Evolutionary conservation across 345 rosid species (phyloP).

Genomic region (Lagerstroemia speciosa): DNA sequence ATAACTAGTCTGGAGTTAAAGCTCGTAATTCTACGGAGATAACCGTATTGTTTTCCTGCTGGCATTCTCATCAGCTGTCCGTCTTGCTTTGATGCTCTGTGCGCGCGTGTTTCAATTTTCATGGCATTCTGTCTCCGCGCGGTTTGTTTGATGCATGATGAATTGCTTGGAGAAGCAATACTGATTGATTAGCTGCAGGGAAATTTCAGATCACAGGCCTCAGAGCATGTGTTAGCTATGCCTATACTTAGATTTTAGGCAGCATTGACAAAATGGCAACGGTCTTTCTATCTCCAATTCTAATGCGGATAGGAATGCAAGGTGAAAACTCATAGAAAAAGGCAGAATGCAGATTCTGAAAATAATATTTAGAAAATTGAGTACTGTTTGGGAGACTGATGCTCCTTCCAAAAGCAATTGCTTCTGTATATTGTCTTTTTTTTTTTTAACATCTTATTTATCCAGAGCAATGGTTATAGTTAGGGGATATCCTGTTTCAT

Average conservation of each 20-base stretch:
- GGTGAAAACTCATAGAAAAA: too few species aligned
- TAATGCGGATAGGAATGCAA: neutral
- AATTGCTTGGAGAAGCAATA: neutral
- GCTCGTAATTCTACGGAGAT: conserved; percentile 6
- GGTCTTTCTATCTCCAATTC: neutral
- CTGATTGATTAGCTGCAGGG: neutral
- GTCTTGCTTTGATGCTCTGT: neutral
- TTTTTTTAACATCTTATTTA: too few species aligned
- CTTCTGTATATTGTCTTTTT: neutral
- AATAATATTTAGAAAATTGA: too few species aligned
- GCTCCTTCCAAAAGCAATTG: neutral
- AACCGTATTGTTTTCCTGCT: conserved; percentile 5
- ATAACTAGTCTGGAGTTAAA: neutral
- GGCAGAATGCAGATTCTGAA: too few species aligned
- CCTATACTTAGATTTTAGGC: too few species aligned
- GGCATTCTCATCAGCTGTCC: conserved; percentile 16
- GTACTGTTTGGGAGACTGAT: too few species aligned
- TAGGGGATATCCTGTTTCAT: too few species aligned
- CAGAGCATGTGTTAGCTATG: too few species aligned
- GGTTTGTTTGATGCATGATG: neutral
- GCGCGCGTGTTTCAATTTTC: neutral
- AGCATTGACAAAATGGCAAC: neutral
- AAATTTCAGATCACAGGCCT: neutral
- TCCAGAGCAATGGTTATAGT: too few species aligned
- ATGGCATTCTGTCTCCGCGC: neutral